Percentiles rank a stretch among this genome's conserved stretches.
Conservation (phyloP, 2,329 filamentous ascomycete genomes). For the Sclerotinia trifoliorum region DNA sequence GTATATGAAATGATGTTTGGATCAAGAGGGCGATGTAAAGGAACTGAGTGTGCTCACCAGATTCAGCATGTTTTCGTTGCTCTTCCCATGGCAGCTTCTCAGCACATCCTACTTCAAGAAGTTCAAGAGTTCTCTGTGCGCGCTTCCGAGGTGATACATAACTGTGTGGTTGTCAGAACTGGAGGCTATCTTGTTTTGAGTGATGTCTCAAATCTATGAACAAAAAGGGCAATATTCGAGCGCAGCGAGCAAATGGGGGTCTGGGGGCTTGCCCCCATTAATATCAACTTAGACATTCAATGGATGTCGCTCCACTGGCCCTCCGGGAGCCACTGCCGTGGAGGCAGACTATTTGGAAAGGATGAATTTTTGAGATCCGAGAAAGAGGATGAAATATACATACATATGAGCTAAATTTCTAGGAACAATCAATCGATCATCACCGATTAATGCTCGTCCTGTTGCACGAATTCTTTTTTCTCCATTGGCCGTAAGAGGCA, state of each 20-base stretch:
- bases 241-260: constrained; percentile 8
- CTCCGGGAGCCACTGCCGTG: background rate
- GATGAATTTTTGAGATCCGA: too few relatives aligned
- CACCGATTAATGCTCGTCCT: constrained; percentile 77
- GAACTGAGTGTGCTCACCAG: constrained; percentile 19
- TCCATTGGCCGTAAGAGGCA: constrained; percentile 78
- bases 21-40: background rate
- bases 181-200: background rate
- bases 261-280: background rate
- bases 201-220: too few relatives aligned
- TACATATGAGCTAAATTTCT: constrained; percentile 80
- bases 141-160: constrained; percentile 86
- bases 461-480: constrained; percentile 75
- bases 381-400: constrained; percentile 19
- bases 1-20: background rate
- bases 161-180: constrained; percentile 41
- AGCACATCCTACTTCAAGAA: constrained; percentile 72
- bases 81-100: constrained; percentile 69
- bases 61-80: constrained; percentile 44
- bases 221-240: background rate
- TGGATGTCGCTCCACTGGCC: background rate
- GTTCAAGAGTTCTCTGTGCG: constrained; percentile 85
- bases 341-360: background rate
- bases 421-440: constrained; percentile 81
- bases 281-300: background rate